A percentile compares a stretch with the other conserved stretches of the same genome.
phyloP scores from a whole-genome alignment of 768 basidiomycete species.

The Crepidotus variabilis region DNA sequence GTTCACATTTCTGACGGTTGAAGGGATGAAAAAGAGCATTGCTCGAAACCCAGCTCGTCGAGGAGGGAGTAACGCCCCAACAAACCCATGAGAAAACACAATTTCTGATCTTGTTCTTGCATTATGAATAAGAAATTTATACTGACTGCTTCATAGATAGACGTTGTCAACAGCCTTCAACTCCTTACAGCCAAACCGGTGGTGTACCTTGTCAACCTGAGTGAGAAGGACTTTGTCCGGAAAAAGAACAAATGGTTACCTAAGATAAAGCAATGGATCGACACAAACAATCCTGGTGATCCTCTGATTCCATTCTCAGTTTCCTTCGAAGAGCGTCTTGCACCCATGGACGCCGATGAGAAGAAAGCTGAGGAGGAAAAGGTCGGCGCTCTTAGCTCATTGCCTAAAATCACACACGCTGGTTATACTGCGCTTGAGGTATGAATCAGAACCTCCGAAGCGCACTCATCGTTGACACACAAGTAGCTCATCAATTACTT shows the following conservation, averaged over 20 bases:
- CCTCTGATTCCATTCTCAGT: conserved; percentile 96
- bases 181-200: conserved; percentile 96
- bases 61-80: conserved; percentile 91
- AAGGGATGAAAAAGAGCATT: conserved; percentile 73
- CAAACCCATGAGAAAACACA: conserved; percentile 60
- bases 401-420: conserved; percentile 93
- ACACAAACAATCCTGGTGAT: conserved; percentile 94
- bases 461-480: conserved; percentile 7
- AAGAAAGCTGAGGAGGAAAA: conserved; percentile 76
- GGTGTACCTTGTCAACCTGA: conserved; percentile 96
- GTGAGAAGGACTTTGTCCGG: conserved; percentile 89
- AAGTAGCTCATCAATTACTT: conserved; percentile 88
- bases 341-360: conserved; percentile 57
- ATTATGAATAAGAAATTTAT: conserved; percentile 1
- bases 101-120: conserved; percentile 32
- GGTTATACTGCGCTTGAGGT: conserved; percentile 88
- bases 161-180: conserved; percentile 83
- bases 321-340: conserved; percentile 88
- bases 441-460: conserved; percentile 13
- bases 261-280: conserved; percentile 98
- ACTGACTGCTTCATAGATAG: conserved; percentile 51
- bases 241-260: conserved; percentile 99
- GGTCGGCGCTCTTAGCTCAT: conserved; percentile 66
- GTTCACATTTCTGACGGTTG: conserved; percentile 18
- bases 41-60: conserved; percentile 97